Conservation (phyloP, 2,329 filamentous ascomycete genomes). For the Aspergillus sp. region DNA sequence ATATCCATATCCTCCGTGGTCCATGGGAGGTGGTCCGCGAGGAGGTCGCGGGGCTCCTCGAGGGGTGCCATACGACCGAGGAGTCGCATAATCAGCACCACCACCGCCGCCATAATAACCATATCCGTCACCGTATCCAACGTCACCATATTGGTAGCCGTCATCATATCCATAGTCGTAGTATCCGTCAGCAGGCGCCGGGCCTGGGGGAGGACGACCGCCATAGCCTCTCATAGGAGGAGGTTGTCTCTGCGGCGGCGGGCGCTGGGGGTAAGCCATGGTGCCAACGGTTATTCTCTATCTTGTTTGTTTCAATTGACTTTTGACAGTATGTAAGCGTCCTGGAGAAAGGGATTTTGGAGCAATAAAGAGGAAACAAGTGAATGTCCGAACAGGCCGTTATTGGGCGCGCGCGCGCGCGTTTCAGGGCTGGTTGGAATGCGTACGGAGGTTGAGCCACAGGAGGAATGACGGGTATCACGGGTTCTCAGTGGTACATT, state of each 20-base stretch:
- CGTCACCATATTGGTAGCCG: constrained; percentile 14
- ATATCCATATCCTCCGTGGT: constrained; percentile 18
- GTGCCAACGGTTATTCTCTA: neutral
- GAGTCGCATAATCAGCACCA: constrained; percentile 19
- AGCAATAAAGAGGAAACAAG: neutral
- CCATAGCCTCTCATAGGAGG: constrained; percentile 29
- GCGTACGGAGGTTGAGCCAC: neutral
- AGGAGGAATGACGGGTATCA: neutral
- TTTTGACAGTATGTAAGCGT: neutral
- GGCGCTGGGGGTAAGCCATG: constrained; percentile 34
- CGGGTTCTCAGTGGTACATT: neutral
- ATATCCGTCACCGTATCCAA: constrained; percentile 22
- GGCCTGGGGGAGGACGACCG: constrained; percentile 15
- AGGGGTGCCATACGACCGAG: constrained; percentile 20
- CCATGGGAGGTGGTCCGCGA: constrained; percentile 19
- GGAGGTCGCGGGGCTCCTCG: constrained; percentile 25
- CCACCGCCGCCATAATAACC: constrained; percentile 18
- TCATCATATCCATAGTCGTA: constrained; percentile 23
- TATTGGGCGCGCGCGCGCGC: neutral
- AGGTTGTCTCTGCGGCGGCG: constrained; percentile 21
- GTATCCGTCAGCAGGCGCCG: constrained; percentile 19
- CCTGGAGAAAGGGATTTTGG: neutral
- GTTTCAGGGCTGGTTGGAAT: neutral
- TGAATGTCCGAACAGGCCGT: neutral
- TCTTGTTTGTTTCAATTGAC: neutral